Evolutionary conservation across 139 green algal species (phyloP).

Genomic region (Micractinium sp.): DNA sequence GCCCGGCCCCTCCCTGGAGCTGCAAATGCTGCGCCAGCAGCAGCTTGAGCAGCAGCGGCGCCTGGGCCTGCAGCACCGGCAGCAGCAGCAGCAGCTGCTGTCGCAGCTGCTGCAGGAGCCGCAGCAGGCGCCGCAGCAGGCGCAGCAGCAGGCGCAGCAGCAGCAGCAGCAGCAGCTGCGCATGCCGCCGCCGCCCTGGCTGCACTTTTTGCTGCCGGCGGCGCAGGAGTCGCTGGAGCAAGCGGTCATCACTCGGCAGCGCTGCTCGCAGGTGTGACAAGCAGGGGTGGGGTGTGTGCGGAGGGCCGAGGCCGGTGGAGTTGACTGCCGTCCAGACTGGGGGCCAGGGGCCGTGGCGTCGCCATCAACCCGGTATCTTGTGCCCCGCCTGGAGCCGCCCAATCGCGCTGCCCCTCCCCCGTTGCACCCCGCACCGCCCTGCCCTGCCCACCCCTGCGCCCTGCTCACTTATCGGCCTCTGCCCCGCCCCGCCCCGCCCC

Average conservation of each 20-base stretch:
- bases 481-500: too few relatives aligned
- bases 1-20: neutral
- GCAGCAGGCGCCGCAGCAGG: too few relatives aligned
- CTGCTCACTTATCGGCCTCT: too few relatives aligned
- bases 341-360: too few relatives aligned
- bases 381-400: too few relatives aligned
- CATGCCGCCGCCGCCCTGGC: too few relatives aligned
- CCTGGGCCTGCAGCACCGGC: neutral
- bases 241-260: neutral
- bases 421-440: too few relatives aligned
- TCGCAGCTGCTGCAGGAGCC: neutral
- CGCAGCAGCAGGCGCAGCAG: neutral
- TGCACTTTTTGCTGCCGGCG: neutral
- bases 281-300: too few relatives aligned
- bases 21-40: neutral
- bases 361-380: too few relatives aligned
- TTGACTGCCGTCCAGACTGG: neutral
- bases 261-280: neutral
- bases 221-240: neutral
- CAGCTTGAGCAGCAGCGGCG: constrained; percentile 7
- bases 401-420: too few relatives aligned
- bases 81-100: constrained; percentile 5
- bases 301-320: too few relatives aligned
- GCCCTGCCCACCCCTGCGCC: too few relatives aligned
- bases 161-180: neutral